Percentiles rank a stretch among this genome's conserved stretches.
phyloP scores from a whole-genome alignment of 176 grass and related monocot species.

The Zizania latifolia region DNA sequence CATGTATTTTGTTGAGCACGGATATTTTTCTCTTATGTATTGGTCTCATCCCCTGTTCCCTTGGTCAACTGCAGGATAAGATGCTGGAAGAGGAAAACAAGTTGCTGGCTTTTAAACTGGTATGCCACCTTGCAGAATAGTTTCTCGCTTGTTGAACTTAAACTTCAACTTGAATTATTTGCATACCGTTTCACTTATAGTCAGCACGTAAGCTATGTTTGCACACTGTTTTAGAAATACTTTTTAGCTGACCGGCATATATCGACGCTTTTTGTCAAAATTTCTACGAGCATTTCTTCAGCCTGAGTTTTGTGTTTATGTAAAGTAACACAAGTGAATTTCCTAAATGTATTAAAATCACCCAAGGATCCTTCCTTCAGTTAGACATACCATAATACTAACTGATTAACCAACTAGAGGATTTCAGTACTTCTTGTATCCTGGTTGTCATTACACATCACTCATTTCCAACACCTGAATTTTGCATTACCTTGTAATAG shows the following conservation, averaged over 20 bases:
- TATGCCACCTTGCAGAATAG: constrained; percentile 31
- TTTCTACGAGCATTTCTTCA: not conserved
- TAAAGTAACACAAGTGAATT: not conserved
- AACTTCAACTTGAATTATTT: constrained; percentile 10
- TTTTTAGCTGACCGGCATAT: not conserved
- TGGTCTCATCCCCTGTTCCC: constrained; percentile 1
- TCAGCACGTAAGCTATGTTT: not conserved
- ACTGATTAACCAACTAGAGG: not conserved
- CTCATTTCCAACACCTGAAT: not conserved
- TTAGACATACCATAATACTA: not conserved
- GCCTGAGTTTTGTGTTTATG: not conserved
- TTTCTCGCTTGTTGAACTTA: not conserved
- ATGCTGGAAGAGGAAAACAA: constrained; percentile 91
- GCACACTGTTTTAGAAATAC: not conserved
- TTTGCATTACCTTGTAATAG: not conserved
- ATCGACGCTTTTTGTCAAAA: not conserved
- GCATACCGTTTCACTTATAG: not conserved
- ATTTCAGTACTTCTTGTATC: not conserved
- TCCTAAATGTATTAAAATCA: not conserved
- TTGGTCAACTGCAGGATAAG: constrained; percentile 44
- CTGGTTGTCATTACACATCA: not conserved
- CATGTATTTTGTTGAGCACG: constrained; percentile 9
- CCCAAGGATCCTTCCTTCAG: not conserved
- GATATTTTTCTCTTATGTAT: not conserved
- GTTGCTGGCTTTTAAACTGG: constrained; percentile 63